These are phyloP conservation scores for Vitis hybrid DNA, from an alignment of 177 flowering plant genomes.

Conservation along the genomic window DNA sequence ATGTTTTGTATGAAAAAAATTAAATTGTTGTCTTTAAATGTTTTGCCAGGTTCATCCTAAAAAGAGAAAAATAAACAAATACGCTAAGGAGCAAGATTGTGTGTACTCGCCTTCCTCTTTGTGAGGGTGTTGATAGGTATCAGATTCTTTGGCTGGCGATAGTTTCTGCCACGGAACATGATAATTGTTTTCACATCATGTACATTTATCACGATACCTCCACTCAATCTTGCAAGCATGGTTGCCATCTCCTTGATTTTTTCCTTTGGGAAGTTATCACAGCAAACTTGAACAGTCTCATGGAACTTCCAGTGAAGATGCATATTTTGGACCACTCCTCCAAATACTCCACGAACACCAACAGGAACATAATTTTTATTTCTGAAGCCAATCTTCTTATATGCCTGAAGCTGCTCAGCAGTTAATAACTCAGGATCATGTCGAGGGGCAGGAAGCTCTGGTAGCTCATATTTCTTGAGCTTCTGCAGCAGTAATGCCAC, in stretches of 20 bases:
- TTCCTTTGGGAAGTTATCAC: slow-evolving; percentile 97
- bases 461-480: slow-evolving; percentile 96
- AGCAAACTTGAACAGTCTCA: slow-evolving; percentile 98
- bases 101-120: slow-evolving; percentile 71
- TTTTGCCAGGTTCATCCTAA: background rate
- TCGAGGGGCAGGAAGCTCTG: slow-evolving; percentile 80
- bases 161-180: slow-evolving; percentile 98
- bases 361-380: slow-evolving; percentile 93
- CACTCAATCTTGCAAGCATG: slow-evolving; percentile 90
- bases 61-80: slow-evolving; percentile 5
- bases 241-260: slow-evolving; percentile 97
- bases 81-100: background rate
- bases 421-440: slow-evolving; percentile 98
- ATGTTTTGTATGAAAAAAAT: too few species aligned
- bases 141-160: slow-evolving; percentile 92
- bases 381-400: slow-evolving; percentile 86
- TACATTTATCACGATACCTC: slow-evolving; percentile 90
- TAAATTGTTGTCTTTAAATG: too few species aligned
- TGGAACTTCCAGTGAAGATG: slow-evolving; percentile 99
- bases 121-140: slow-evolving; percentile 96
- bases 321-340: slow-evolving; percentile 99
- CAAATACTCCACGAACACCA: slow-evolving; percentile 99
- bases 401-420: slow-evolving; percentile 91
- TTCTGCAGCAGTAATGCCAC: slow-evolving; percentile 90
- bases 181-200: slow-evolving; percentile 95